phyloP scores from a whole-genome alignment of 352 stramenopile genomes.

The Aphanomyces invadans region DNA sequence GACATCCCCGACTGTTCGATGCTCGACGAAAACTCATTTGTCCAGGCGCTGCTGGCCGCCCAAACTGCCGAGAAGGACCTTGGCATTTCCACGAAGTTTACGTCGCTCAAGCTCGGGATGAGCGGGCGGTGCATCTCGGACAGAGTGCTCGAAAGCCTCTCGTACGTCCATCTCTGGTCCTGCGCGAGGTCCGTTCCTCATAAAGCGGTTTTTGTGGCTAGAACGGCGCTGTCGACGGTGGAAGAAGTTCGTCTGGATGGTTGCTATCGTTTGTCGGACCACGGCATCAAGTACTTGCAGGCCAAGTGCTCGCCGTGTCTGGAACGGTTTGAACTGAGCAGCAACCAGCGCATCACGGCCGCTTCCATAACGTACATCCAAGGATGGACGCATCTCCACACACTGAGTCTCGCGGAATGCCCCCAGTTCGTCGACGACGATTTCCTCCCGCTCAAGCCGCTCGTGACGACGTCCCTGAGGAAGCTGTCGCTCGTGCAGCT shows the following conservation, averaged over 20 bases:
- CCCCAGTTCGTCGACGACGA: constrained; percentile 57
- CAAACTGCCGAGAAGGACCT: constrained; percentile 34
- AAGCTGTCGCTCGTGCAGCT: constrained; percentile 73
- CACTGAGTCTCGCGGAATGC: constrained; percentile 66
- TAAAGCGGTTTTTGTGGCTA: too few species aligned
- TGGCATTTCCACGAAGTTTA: constrained; percentile 36
- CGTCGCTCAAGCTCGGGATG: constrained; percentile 53
- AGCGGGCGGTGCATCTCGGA: constrained; percentile 71
- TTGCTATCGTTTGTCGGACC: constrained; percentile 42
- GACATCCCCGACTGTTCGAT: constrained; percentile 76
- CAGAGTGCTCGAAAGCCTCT: constrained; percentile 57
- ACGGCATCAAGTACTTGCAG: neutral
- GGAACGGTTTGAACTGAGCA: constrained; percentile 66
- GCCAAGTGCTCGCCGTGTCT: constrained; percentile 50
- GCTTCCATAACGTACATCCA: constrained; percentile 65
- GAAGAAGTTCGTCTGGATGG: constrained; percentile 62
- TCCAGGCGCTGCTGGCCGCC: constrained; percentile 31
- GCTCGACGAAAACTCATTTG: constrained; percentile 60
- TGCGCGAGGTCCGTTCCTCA: too few species aligned
- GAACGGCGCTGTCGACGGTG: constrained; percentile 39
- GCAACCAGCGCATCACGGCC: constrained; percentile 75
- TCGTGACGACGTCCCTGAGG: constrained; percentile 51
- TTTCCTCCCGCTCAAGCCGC: constrained; percentile 39
- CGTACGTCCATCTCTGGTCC: too few species aligned
- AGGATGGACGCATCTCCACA: constrained; percentile 53